Base-by-base conservation (phyloP, 306 rosid genomes). In the Dicorynia guianensis region DNA sequence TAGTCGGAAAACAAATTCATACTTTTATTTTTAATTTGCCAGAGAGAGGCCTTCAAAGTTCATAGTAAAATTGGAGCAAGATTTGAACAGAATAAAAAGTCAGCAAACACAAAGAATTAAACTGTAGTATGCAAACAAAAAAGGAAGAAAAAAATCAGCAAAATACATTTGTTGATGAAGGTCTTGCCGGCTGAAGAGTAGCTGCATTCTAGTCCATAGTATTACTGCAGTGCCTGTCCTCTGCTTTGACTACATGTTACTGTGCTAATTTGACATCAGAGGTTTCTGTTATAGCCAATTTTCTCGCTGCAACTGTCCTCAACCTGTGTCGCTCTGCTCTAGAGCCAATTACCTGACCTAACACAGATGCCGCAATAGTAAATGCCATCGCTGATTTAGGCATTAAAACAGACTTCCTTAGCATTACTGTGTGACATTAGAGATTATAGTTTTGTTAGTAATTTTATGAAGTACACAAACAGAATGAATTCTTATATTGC, bases 321-420 rank as follows among this genome's bases (percentile, higher is more conserved):
- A 95, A 59, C 43, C 97, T 85, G 81, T 79, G 76, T 30, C 99
- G 82, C 81, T 92, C 99, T 2, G 97, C 99, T 77, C 97, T 87
- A 0, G 99, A 92, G 20, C 99, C 99, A n/a, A 95, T 86, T 7
- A 92, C 92, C 78, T 92, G 99, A 43, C 99, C 99, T 58, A 95
- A 78, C 30, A 92, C 73, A 1, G 97, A 95, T 76, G 98, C 97
- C 3, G 96, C 98, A 73, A 95, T 95, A 36, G 97, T 95, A 69
- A 95, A 92, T 11, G 97, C 98, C 98, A 95, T 25, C n/a, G n/a
- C n/a, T n/a, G n/a, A n/a, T n/a, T n/a, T n/a, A n/a, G n/a, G n/a
- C n/a, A n/a, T n/a, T n/a, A 95, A 66, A 34, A 95, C 83, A 30
- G 98, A 80, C 83, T 95, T 95, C 88, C 98, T 87, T 33, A 95